Evolutionary conservation across 1,139 yeast genomes (phyloP), one percentile per base, ranked within the genome.

Genomic region (Geotrichum siamense): DNA sequence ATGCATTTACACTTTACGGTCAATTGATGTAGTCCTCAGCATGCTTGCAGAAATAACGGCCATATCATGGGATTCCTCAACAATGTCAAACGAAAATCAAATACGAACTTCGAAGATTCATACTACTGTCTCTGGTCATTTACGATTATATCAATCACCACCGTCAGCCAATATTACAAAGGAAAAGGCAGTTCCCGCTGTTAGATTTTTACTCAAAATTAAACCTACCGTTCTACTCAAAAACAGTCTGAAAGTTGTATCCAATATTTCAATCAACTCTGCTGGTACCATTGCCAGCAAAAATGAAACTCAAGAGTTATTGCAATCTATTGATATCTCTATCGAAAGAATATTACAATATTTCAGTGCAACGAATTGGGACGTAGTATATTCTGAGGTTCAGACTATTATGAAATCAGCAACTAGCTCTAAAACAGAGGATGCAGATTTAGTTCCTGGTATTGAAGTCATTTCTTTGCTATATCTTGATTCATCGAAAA

Each of bases 281-380:
- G 23, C 19, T 3, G 17, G 25, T 21, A 13, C 34, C 10, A 19
- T 6, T 5, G 15, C 34, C n/a, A 12, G 21, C 10, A 10, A 19
- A 4, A 17, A 15, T 16, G 41, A 39, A n/a, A 37, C 38, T 8
- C 41, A 42, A 8, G 47, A 55, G 8, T 39, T 56, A 5, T 32
- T 64, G 41, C 59, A 60, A 35, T 71, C 71, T 34, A 73, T 76
- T 36, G 81, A 77, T 53, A 51, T 56, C 13, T 66, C 69, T 60
- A 58, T 76, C 56, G 72, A 72, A 56, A 53, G 67, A 3, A 58
- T 74, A 2, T 57, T 77, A 30, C 66, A 75, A 39, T 79, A 67
- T 54, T 54, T 79, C 13, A 73, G 80, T 1, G 73, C 79, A 1
- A 65, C 82, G 1, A 78, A 79, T 55, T 77, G 83, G 32, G 51